Evolutionary conservation across 805 yeast genomes (phyloP).

Genomic region (Ogataea zsoltii): DNA sequence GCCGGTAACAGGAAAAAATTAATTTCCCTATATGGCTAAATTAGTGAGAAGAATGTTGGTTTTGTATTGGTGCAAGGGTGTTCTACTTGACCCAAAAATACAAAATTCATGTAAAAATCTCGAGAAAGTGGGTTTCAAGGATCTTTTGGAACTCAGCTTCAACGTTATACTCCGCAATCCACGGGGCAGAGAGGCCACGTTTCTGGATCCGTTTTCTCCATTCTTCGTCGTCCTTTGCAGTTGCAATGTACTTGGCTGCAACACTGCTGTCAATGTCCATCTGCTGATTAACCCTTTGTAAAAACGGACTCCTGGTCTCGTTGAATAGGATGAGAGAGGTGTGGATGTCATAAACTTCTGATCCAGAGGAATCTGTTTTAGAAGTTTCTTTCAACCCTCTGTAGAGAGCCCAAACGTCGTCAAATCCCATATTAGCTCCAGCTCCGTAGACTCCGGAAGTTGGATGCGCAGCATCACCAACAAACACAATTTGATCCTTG

Average conservation of each 20-base stretch:
- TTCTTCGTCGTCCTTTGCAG: constrained; percentile 10
- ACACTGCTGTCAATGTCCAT: constrained; percentile 11
- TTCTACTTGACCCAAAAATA: too few relatives aligned
- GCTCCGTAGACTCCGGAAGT: constrained; percentile 15
- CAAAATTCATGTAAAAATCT: neutral
- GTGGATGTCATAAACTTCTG: constrained; percentile 1
- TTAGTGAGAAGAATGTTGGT: too few relatives aligned
- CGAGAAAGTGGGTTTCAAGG: constrained; percentile 5
- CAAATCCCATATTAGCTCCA: constrained; percentile 12
- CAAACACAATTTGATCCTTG: constrained; percentile 8
- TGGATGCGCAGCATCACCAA: constrained; percentile 16
- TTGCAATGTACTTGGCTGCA: constrained; percentile 7
- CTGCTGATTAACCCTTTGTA: constrained; percentile 10
- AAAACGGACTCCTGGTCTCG: constrained; percentile 11
- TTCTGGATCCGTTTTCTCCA: constrained; percentile 8
- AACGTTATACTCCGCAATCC: constrained; percentile 12
- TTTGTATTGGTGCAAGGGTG: too few relatives aligned
- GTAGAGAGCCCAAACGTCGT: constrained; percentile 12
- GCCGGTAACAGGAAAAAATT: too few relatives aligned
- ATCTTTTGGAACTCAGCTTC: constrained; percentile 12
- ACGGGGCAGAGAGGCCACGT: constrained; percentile 4
- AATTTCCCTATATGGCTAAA: too few relatives aligned
- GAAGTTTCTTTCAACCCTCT: constrained; percentile 6
- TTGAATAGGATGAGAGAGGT: constrained; percentile 5
- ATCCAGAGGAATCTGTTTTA: neutral